Evolutionary conservation across 805 yeast species (phyloP).

Genomic region (Teunomyces aglyptinius): DNA sequence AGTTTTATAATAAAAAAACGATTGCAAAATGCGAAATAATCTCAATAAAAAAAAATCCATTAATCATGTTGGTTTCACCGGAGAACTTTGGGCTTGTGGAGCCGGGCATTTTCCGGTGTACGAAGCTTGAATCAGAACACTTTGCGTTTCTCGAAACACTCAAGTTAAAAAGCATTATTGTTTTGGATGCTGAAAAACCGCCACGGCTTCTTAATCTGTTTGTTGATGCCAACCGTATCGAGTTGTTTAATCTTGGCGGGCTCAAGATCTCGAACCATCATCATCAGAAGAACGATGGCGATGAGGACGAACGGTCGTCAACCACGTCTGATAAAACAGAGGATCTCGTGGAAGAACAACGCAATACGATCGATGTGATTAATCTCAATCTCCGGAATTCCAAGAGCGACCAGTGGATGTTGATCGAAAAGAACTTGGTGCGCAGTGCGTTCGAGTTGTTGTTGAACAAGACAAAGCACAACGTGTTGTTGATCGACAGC

Average conservation of each 20-base stretch:
- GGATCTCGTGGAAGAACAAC: constrained; percentile 2
- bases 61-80: constrained; percentile 81
- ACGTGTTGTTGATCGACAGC: constrained; percentile 73
- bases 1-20: background rate
- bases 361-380: constrained; percentile 20
- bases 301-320: constrained; percentile 9
- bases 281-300: constrained; percentile 20
- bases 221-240: constrained; percentile 55
- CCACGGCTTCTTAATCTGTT: constrained; percentile 67
- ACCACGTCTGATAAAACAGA: constrained; percentile 7
- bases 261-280: constrained; percentile 39
- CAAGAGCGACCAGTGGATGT: constrained; percentile 68
- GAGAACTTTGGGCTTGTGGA: constrained; percentile 91
- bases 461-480: constrained; percentile 62
- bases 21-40: background rate
- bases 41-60: background rate
- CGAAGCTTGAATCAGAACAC: constrained; percentile 72
- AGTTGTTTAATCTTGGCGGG: constrained; percentile 47
- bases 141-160: constrained; percentile 77
- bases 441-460: constrained; percentile 64
- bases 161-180: constrained; percentile 61
- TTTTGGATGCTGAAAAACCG: constrained; percentile 84
- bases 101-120: constrained; percentile 77
- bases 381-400: constrained; percentile 16
- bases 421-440: constrained; percentile 63